phyloP scores from a whole-genome alignment of 208 protist genomes.

The Acanthamoeba divionensis region DNA sequence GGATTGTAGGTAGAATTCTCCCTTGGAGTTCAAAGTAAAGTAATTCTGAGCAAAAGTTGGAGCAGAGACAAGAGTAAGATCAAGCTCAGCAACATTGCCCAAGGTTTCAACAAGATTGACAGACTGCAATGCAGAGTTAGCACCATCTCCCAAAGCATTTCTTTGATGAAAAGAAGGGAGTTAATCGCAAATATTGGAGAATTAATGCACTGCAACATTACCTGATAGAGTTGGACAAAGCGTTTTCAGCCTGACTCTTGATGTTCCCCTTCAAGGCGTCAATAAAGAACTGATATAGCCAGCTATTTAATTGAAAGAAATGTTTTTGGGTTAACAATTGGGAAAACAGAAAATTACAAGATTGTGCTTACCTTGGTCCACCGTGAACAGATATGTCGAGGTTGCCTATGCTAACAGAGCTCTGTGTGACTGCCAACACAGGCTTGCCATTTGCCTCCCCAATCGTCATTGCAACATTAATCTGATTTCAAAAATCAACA shows the following conservation, averaged over 20 bases:
- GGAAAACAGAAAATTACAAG: neutral
- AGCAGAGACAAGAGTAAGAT: neutral
- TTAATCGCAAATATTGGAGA: no score
- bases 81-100: neutral
- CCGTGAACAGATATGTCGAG: neutral
- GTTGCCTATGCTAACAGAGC: neutral
- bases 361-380: neutral
- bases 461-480: neutral
- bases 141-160: no score
- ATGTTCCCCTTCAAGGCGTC: neutral
- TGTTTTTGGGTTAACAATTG: neutral
- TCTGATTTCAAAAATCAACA: no score
- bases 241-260: neutral
- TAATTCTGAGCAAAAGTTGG: neutral
- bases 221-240: no score
- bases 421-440: neutral
- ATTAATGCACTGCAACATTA: no score
- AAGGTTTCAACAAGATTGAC: neutral
- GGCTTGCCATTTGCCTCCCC: neutral
- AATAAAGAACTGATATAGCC: constrained; percentile 12
- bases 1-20: neutral
- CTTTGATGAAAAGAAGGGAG: no score
- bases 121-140: neutral
- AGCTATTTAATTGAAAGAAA: neutral
- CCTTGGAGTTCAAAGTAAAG: constrained; percentile 3